Evolutionary conservation across 2,329 filamentous ascomycete species (phyloP).

Genomic region (Beauveria varroae): DNA sequence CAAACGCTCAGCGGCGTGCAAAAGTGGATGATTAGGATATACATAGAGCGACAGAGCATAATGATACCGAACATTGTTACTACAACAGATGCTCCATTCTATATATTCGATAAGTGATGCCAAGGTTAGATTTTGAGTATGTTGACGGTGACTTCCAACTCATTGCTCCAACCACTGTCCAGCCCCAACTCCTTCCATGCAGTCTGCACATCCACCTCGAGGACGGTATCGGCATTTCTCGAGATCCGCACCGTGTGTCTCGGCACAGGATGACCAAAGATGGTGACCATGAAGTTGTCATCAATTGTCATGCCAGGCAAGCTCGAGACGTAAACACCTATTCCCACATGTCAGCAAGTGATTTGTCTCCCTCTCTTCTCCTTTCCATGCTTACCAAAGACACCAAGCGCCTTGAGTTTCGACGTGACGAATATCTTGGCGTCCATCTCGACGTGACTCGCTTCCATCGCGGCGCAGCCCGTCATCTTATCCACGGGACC

Average conservation of each 20-base stretch:
- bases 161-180: slow-evolving; percentile 69
- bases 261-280: slow-evolving; percentile 65
- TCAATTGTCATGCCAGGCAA: slow-evolving; percentile 54
- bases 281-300: slow-evolving; percentile 63
- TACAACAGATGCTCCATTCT: not conserved
- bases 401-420: slow-evolving; percentile 72
- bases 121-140: not conserved
- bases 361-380: not conserved
- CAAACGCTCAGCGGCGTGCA: not conserved
- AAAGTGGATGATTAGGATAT: not conserved
- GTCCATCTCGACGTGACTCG: slow-evolving; percentile 47
- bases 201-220: slow-evolving; percentile 67
- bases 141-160: slow-evolving; percentile 58
- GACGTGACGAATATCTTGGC: slow-evolving; percentile 57
- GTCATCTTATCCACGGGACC: slow-evolving; percentile 87
- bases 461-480: slow-evolving; percentile 68
- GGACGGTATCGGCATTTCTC: slow-evolving; percentile 44
- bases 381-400: slow-evolving; percentile 45
- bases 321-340: slow-evolving; percentile 67
- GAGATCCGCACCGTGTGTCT: slow-evolving; percentile 55
- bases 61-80: not conserved
- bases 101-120: not conserved
- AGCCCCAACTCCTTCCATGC: slow-evolving; percentile 74
- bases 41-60: not conserved
- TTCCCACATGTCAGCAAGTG: not conserved